Percentiles rank a stretch among this genome's conserved stretches.
Evolutionary conservation across 2,329 filamentous ascomycete genomes (phyloP).

Genomic region (Ceratocystis harringtonii): DNA sequence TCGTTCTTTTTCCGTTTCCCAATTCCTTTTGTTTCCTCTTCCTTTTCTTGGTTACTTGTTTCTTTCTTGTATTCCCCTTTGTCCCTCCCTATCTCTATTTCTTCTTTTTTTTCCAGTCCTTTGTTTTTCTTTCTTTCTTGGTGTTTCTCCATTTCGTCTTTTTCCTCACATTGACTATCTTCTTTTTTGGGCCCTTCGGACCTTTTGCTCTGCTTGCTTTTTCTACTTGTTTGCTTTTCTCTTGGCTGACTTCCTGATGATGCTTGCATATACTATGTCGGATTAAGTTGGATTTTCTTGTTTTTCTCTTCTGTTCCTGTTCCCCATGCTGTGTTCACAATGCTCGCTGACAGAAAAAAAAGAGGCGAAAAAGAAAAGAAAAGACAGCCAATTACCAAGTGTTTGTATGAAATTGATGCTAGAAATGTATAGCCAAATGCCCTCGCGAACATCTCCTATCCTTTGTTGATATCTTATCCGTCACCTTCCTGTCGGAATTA

Average conservation of each 20-base stretch:
- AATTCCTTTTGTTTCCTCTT: neutral
- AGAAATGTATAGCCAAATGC: neutral
- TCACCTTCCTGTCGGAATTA: neutral
- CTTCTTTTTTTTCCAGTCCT: neutral
- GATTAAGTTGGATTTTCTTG: too few relatives aligned
- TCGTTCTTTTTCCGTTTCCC: neutral
- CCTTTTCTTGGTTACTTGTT: slow-evolving; percentile 6
- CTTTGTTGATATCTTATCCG: too few relatives aligned
- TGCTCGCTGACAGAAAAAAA: neutral
- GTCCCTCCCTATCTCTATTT: neutral
- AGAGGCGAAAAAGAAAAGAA: neutral
- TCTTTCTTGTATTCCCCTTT: slow-evolving; percentile 1
- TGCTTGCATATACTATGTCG: too few relatives aligned
- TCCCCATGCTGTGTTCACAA: neutral
- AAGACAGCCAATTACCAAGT: neutral
- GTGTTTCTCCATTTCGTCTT: slow-evolving; percentile 1
- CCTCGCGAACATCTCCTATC: neutral
- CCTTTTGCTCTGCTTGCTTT: neutral
- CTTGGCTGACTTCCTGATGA: too few relatives aligned
- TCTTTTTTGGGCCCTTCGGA: neutral
- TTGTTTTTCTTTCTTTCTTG: neutral
- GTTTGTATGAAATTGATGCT: neutral
- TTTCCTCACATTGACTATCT: neutral
- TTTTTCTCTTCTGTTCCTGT: too few relatives aligned
- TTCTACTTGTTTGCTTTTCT: too few relatives aligned